These are phyloP conservation scores for Goffeauzyma gilvescens DNA, from an alignment of 768 basidiomycete species.

Conservation along the genomic window DNA sequence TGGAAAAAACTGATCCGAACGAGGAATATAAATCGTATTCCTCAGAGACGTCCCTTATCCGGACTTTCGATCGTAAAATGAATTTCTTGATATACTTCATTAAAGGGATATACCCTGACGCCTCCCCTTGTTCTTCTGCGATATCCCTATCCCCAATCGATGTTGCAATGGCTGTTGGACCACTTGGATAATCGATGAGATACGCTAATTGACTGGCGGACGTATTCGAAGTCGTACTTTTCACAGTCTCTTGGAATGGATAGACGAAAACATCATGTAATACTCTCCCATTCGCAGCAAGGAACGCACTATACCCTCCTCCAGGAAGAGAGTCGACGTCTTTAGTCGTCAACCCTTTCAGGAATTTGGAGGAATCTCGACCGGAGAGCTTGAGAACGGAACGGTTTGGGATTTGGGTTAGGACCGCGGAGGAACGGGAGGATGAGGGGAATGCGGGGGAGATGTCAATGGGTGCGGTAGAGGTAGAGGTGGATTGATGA, in stretches of 20 bases:
- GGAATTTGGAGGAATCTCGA: constrained; percentile 58
- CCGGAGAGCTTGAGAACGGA: constrained; percentile 59
- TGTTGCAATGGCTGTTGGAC: too few species aligned
- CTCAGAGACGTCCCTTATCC: constrained; percentile 54
- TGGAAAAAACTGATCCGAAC: constrained; percentile 43
- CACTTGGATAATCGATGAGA: constrained; percentile 39
- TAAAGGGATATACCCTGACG: too few species aligned
- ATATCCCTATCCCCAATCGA: too few species aligned
- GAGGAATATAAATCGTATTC: constrained; percentile 65
- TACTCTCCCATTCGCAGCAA: constrained; percentile 64
- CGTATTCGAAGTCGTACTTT: constrained; percentile 41
- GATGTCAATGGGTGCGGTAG: too few species aligned
- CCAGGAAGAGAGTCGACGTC: constrained; percentile 38
- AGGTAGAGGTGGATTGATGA: too few species aligned
- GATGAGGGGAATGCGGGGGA: too few species aligned
- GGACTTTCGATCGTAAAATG: constrained; percentile 74
- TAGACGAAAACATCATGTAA: constrained; percentile 77
- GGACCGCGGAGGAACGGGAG: too few species aligned
- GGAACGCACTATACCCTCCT: constrained; percentile 51
- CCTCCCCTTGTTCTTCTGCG: too few species aligned
- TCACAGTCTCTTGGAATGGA: constrained; percentile 36
- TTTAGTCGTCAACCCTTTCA: constrained; percentile 52
- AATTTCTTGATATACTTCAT: constrained; percentile 59
- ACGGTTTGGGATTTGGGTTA: constrained; percentile 37
- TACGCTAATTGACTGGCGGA: constrained; percentile 67